These are phyloP conservation scores for Candida smagusa DNA, from an alignment of 1,139 yeast genomes.

Conservation along the genomic window DNA sequence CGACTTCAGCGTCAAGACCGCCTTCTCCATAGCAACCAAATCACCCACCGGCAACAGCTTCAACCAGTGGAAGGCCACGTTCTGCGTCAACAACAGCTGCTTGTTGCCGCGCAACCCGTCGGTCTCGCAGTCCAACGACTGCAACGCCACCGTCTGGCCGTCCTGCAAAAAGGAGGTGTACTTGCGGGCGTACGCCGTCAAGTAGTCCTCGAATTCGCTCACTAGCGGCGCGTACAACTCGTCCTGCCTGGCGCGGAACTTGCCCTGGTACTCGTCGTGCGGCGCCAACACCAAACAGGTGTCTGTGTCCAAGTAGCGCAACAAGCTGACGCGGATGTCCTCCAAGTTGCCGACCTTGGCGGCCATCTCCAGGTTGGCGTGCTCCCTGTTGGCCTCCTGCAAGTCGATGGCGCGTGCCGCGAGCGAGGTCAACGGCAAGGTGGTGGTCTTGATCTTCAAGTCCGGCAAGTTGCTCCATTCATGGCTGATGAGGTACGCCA, in stretches of 20 bases:
- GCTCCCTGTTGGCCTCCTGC: conserved; percentile 25
- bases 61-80: conserved; percentile 66
- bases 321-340: conserved; percentile 52
- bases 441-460: conserved; percentile 70
- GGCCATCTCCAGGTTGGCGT: conserved; percentile 42
- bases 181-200: conserved; percentile 43
- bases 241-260: conserved; percentile 71
- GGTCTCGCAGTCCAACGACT: conserved; percentile 71
- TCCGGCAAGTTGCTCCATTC: conserved; percentile 84
- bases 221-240: conserved; percentile 74
- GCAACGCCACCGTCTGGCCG: conserved; percentile 35
- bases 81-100: conserved; percentile 60
- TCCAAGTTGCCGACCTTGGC: conserved; percentile 61
- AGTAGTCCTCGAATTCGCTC: conserved; percentile 57
- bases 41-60: conserved; percentile 65
- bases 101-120: conserved; percentile 78
- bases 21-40: conserved; percentile 83
- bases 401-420: conserved; percentile 85
- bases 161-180: conserved; percentile 27
- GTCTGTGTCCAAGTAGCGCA: conserved; percentile 90
- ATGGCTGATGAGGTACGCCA: conserved; percentile 75
- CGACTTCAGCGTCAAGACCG: conserved; percentile 81
- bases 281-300: conserved; percentile 87
- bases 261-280: conserved; percentile 77
- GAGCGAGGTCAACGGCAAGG: conserved; percentile 83